Evolutionary conservation across 495 filamentous ascomycete species (phyloP), one percentile per base, ranked within the genome.

Genomic region (Beverwykella pulmonaria): DNA sequence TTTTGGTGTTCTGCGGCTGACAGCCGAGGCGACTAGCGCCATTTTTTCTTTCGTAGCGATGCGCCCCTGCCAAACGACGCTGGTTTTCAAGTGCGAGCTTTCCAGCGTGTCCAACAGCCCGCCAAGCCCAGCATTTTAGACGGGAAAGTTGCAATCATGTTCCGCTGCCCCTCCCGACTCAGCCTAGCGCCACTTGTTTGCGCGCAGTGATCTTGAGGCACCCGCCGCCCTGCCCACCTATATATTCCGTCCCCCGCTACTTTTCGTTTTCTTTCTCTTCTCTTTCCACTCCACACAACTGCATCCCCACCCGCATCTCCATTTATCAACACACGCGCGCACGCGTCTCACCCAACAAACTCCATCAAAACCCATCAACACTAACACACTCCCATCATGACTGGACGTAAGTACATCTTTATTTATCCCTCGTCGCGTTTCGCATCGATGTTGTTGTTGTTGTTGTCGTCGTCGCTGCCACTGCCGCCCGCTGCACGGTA

Each of bases 391-490:
- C 22, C 77, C 82, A 87, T 76, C 69, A 88, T 88, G 86, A 86
- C 86, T 87, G 86, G 86, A 81, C 86, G 86, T 88, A 79, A 86
- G 86, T 87, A 61, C 61, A 23, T 34, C 63, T 63, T 47, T 59
- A 61, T 56, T 65, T 59, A 61, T 49, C 34, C 63, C 54, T 65
- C 67, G 62, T 68, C 47, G 58, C 63, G 50, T 63, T 58, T 53
- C 47, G 39, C 47, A 62, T 63, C 41, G 53, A 1, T 63, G 39
- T 80, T 82, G 69, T 83, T 76, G 78, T 76, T 74, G 32, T 34
- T 12, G 32, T 34, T 34, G 32, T 34, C 32, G 32, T 34, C 32
- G 32, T 34, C 5, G 32, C 12, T 61, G 66, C 56, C 8, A 68
- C 46, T 44, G 63, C 39, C 50, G 66, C 52, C 34, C 23, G 58